Evolutionary conservation across 2,329 filamentous ascomycete species (phyloP).

Genomic region (Claviceps purpurea): DNA sequence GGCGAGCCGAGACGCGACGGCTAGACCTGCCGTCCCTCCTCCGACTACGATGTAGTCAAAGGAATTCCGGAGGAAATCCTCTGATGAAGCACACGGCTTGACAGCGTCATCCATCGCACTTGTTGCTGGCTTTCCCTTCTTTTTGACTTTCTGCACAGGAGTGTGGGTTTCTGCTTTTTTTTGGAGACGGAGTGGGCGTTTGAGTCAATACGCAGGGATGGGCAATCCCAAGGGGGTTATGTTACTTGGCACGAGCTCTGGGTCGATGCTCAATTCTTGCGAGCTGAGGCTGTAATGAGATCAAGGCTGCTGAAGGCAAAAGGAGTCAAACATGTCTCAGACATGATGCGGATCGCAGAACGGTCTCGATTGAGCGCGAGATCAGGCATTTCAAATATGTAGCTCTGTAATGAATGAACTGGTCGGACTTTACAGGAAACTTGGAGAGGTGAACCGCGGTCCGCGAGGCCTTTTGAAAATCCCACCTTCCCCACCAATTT

Average conservation of each 20-base stretch:
- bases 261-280: not conserved
- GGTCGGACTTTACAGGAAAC: too few species aligned
- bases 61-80: constrained; percentile 12
- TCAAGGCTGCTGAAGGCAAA: not conserved
- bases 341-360: not conserved
- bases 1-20: constrained; percentile 32
- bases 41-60: constrained; percentile 33
- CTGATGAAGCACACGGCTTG: constrained; percentile 2
- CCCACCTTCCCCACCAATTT: too few species aligned
- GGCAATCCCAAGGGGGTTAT: not conserved
- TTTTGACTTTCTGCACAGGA: too few species aligned
- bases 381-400: not conserved
- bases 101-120: not conserved
- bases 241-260: not conserved
- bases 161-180: not conserved
- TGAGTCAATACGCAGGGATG: not conserved
- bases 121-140: not conserved
- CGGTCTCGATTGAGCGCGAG: not conserved
- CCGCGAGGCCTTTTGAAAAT: too few species aligned
- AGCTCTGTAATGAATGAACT: too few species aligned
- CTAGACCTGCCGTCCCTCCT: constrained; percentile 41
- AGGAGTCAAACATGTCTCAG: not conserved
- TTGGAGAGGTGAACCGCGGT: too few species aligned
- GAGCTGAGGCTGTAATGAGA: not conserved
- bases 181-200: not conserved